phyloP scores from a whole-genome alignment of 495 filamentous ascomycete species.

The Coniosporium apollinis region DNA sequence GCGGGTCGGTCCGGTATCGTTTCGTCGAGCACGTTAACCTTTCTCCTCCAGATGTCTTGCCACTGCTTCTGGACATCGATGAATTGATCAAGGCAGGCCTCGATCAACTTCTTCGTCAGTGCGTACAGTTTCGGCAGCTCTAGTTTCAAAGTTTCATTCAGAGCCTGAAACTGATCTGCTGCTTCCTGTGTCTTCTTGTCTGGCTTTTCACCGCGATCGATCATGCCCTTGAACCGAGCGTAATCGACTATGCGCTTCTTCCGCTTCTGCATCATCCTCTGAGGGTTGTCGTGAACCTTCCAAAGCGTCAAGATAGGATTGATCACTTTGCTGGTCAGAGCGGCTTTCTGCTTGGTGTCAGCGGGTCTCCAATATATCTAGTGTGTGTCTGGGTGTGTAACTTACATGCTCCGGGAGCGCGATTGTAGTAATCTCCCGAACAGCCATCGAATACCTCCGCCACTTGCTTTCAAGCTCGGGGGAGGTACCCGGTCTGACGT shows the following conservation, averaged over 20 bases:
- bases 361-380: not conserved
- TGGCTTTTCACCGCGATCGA: conserved; percentile 60
- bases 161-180: conserved; percentile 68
- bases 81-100: conserved; percentile 64
- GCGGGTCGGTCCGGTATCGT: too few relatives aligned
- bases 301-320: conserved; percentile 73
- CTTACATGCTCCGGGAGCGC: conserved; percentile 77
- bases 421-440: conserved; percentile 62
- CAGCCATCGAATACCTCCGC: conserved; percentile 65
- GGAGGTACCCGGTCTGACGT: conserved; percentile 43
- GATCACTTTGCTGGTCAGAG: conserved; percentile 66
- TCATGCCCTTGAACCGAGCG: conserved; percentile 59
- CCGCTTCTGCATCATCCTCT: conserved; percentile 77
- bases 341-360: conserved; percentile 37
- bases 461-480: conserved; percentile 82
- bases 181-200: conserved; percentile 70
- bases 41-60: conserved; percentile 63
- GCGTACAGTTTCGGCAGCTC: conserved; percentile 76
- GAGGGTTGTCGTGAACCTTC: conserved; percentile 62
- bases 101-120: conserved; percentile 61
- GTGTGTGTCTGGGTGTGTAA: conserved; percentile 6
- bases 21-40: conserved; percentile 54
- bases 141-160: conserved; percentile 84
- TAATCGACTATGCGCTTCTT: conserved; percentile 81
- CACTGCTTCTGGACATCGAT: conserved; percentile 66